phyloP scores from a whole-genome alignment of 495 filamentous ascomycete genomes.

The Bathelium albidoporum region DNA sequence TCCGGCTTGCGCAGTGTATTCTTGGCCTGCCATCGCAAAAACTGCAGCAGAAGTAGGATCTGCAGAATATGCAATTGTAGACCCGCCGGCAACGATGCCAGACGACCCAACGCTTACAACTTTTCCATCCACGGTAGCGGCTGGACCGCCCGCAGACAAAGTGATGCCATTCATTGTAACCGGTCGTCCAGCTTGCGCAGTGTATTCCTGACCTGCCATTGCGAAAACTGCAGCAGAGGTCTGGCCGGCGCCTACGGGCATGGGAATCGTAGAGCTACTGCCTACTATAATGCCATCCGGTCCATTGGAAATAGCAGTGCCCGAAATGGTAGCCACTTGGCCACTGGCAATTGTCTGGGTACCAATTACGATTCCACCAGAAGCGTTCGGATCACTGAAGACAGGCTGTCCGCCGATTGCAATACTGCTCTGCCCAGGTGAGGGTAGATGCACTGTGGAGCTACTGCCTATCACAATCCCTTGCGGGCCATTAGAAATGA shows the following conservation, averaged over 20 bases:
- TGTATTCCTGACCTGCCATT: not conserved
- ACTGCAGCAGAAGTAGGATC: not conserved
- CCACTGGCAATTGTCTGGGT: not conserved
- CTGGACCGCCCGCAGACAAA: not conserved
- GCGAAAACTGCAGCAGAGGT: not conserved
- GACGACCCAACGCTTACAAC: not conserved
- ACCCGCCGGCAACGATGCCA: not conserved
- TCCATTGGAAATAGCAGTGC: constrained; percentile 1
- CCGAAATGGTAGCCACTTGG: not conserved
- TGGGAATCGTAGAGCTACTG: not conserved
- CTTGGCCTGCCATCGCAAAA: not conserved
- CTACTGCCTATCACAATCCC: not conserved
- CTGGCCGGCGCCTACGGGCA: not conserved
- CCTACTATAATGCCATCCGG: not conserved
- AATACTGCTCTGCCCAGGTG: not conserved
- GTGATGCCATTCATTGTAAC: not conserved
- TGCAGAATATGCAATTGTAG: not conserved
- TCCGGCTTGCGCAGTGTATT: not conserved
- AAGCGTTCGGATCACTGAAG: not conserved
- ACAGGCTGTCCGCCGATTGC: not conserved
- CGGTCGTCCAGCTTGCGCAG: not conserved
- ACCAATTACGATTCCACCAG: not conserved
- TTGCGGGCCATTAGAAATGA: not conserved
- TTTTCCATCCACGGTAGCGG: not conserved
- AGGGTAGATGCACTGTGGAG: not conserved